phyloP scores from a whole-genome alignment of 2,329 filamentous ascomycete genomes.

The Pseudopyrenochaeta lycopersici region DNA sequence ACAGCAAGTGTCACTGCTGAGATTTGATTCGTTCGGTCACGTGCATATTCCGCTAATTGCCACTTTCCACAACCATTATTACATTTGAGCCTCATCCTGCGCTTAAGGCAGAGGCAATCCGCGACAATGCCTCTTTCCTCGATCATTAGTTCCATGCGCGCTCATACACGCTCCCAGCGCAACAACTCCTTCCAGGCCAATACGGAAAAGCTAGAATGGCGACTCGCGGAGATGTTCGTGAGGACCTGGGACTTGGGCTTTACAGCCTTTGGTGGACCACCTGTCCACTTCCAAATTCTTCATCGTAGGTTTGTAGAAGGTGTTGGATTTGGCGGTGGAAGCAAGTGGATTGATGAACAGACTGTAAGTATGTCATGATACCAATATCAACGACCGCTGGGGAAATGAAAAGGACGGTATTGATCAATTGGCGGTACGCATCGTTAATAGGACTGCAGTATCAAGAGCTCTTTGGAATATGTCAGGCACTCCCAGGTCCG shows the following conservation, averaged over 20 bases:
- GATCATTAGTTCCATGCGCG: constrained; percentile 28
- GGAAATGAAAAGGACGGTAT: not conserved
- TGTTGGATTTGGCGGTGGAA: constrained; percentile 62
- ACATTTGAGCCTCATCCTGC: not conserved
- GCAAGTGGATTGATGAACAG: too few species aligned
- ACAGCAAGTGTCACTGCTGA: not conserved
- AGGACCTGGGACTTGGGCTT: constrained; percentile 68
- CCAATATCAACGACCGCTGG: not conserved
- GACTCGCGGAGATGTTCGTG: constrained; percentile 35
- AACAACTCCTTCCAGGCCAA: too few species aligned
- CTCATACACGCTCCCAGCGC: constrained; percentile 21
- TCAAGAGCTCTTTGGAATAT: constrained; percentile 75
- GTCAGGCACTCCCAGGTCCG: constrained; percentile 74
- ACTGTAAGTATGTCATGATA: constrained; percentile 26
- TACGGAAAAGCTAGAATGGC: constrained; percentile 28
- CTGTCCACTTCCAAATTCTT: constrained; percentile 75
- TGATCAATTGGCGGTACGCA: not conserved
- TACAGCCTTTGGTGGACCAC: constrained; percentile 72
- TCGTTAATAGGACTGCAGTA: constrained; percentile 58
- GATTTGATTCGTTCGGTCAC: not conserved
- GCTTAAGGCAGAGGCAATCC: not conserved
- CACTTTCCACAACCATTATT: not conserved
- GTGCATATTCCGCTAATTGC: not conserved
- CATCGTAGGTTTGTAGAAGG: constrained; percentile 68
- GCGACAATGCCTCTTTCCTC: constrained; percentile 25